Evolutionary conservation across 1,139 yeast species (phyloP), one percentile per base, ranked within the genome.

Genomic region (Wickerhamomyces sp.): DNA sequence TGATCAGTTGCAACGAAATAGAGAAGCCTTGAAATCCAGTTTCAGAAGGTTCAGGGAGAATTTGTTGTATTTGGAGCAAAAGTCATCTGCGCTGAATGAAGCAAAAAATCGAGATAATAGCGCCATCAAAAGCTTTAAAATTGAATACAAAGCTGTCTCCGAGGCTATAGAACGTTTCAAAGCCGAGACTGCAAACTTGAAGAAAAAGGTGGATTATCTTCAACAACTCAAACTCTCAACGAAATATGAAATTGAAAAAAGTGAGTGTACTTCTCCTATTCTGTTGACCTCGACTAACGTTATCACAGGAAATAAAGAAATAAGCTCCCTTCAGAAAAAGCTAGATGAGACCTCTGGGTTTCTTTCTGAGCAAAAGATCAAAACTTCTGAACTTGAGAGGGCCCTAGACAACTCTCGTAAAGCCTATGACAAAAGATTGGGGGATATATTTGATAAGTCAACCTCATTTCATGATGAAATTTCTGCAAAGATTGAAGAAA

Each of bases 331-430:
- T 31, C 54, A 52, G 32, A 32, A 45, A 13, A 50, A 48, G 13
- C 44, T 58, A 2, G 59, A 56, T 43, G 57, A 58, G 32, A 52
- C 57, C 3, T 50, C 57, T 11, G 61, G 61, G 1, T 42, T 52
- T 7, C 42, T 58, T 39, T 58, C 60, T 1, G 61, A 57, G 33
- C 60, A 58, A 39, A 58, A 56, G 38, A 56, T 58, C 27, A 57
- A 48, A 41, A 47, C 55, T 0, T 34, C 43, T 4, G 53, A 53
- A 18, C 47, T 58, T 30, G 60, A 58, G 36, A 52, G 43, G 36
- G 39, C 39, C 0, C 39, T 56, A 13, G 55, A 52, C 9, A 23
- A 26, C 1, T 45, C 53, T 11, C 55, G 59, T 4, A 46, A 44
- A 31, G 49, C 45, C 6, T 55, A 58, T 36, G 61, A 58, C 39